phyloP scores from a whole-genome alignment of 176 grass and related monocot genomes.

The Areca catechu region DNA sequence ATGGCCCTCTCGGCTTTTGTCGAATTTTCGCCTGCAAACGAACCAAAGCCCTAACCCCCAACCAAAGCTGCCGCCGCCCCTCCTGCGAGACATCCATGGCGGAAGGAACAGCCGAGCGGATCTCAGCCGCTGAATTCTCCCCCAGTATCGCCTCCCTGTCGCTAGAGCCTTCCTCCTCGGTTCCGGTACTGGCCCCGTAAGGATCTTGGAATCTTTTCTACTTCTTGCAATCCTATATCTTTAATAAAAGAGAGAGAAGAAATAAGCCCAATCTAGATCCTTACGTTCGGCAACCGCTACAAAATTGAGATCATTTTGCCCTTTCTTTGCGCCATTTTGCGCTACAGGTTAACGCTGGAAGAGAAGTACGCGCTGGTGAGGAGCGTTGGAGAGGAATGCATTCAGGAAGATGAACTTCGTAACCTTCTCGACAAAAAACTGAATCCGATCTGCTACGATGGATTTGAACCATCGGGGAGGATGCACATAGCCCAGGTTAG shows the following conservation, averaged over 20 bases:
- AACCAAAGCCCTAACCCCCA: no score
- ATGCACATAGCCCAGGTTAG: slow-evolving; percentile 73
- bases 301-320: not conserved
- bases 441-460: slow-evolving; percentile 63
- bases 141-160: slow-evolving; percentile 7
- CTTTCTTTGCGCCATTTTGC: not conserved
- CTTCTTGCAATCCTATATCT: not conserved
- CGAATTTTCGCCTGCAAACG: no score
- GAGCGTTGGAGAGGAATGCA: slow-evolving; percentile 84
- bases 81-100: not conserved
- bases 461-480: slow-evolving; percentile 68
- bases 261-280: no score
- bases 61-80: not conserved
- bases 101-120: not conserved
- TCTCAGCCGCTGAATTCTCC: slow-evolving; percentile 11
- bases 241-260: not conserved
- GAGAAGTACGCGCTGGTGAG: slow-evolving; percentile 49
- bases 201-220: not conserved
- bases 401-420: slow-evolving; percentile 56
- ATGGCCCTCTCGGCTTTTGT: no score
- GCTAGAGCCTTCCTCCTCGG: not conserved
- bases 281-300: no score
- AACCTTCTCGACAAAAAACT: slow-evolving; percentile 49
- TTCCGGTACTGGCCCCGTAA: not conserved
- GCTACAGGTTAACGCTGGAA: slow-evolving; percentile 29